Base-by-base conservation (phyloP, 1,284 basidiomycete species). In the Austropuccinia psidii region DNA sequence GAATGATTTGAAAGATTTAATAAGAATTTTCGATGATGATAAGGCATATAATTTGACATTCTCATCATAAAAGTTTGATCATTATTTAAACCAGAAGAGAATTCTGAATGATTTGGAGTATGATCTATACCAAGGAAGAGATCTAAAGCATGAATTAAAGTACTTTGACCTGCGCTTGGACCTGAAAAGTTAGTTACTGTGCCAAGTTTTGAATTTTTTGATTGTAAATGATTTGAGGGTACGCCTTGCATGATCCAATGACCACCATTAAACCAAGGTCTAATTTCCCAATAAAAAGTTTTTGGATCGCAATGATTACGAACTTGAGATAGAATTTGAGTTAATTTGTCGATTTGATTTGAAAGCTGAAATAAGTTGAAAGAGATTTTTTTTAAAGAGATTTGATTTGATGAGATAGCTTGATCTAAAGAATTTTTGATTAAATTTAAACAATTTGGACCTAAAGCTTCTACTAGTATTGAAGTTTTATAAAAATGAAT, bases 391-490 rank as follows among this genome's bases (percentile, higher is more conserved):
- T 84, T 84, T 5, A 88, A 78, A 15, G 93, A 89, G 24, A 90
- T 86, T 49, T 84, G 84, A 80, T 98, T 94, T 29, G 87, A 88
- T 37, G 95, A 87, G 83, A 96, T 96, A 15, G 89, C 85, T 81
- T 98, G 94, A 83, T 97, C 93, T 84, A 97, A 88, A 4, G 87
- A 91, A 6, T 86, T 83, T 2, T 90, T 87, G 91, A 98, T 96
- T 74, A 96, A 83, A 27, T 87, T 85, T 6, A 97, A 86, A 0
- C 90, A 91, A 43, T 88, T 85, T 0, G 92, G 91, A 6, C 93
- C 94, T n/a, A 87, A 86, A 5, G 95, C 84, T 81, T 97, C 95
- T 79, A 95, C 92, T n/a, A 91, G 86, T 0, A 91, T 87, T 0
- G 92, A 93, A 27, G 89, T 86, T 65, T 93, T 85, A 83, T 90